phyloP scores from a whole-genome alignment of 805 yeast genomes.

The Myxozyma udenii region DNA sequence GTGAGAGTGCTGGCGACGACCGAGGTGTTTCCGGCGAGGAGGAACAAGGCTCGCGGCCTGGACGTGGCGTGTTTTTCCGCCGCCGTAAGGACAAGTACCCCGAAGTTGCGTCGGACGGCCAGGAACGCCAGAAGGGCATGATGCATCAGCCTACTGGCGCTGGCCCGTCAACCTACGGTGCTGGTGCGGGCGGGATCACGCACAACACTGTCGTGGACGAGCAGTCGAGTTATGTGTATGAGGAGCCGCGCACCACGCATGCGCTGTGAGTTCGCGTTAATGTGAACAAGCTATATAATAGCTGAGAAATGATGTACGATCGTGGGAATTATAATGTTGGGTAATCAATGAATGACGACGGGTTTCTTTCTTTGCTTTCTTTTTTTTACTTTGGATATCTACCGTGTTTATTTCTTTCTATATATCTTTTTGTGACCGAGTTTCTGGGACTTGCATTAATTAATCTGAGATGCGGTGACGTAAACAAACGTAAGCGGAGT shows the following conservation, averaged over 20 bases:
- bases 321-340: no score
- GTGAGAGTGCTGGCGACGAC: no score
- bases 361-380: no score
- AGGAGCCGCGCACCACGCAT: constrained; percentile 5
- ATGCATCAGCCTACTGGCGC: constrained; percentile 1
- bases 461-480: no score
- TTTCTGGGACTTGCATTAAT: no score
- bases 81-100: constrained; percentile 17
- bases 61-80: constrained; percentile 21
- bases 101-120: constrained; percentile 14
- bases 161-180: background rate
- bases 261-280: background rate
- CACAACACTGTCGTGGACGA: constrained; percentile 2
- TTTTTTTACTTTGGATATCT: no score
- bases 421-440: no score
- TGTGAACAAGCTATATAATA: background rate
- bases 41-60: background rate
- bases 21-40: no score
- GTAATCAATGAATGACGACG: no score
- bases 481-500: no score
- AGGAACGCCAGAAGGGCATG: constrained; percentile 18
- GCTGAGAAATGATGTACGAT: no score
- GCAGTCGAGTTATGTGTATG: constrained; percentile 11
- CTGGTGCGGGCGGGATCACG: background rate
- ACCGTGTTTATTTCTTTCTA: no score